These are phyloP conservation scores for Leucocoprinus leucothites DNA, from an alignment of 768 basidiomycete genomes.

Conservation along the genomic window DNA sequence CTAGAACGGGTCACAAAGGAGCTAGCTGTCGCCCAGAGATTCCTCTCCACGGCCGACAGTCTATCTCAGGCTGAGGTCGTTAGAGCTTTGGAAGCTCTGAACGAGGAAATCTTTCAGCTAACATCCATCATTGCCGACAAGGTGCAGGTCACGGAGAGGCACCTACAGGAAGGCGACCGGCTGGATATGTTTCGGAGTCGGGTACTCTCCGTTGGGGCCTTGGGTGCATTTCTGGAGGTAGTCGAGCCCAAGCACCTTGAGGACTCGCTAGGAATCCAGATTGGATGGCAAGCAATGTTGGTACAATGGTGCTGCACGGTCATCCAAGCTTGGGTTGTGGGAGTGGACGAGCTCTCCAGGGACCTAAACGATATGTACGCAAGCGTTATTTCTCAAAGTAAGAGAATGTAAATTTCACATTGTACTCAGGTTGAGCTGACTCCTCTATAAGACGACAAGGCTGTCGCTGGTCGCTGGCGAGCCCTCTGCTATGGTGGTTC, in stretches of 20 bases:
- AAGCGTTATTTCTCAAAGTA: not conserved
- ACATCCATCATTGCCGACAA: slow-evolving; percentile 41
- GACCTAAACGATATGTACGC: not conserved
- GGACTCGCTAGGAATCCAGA: slow-evolving; percentile 6
- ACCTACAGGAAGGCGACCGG: not conserved
- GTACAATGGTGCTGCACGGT: not conserved
- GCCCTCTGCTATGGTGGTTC: slow-evolving; percentile 28
- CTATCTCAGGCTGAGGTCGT: slow-evolving; percentile 43
- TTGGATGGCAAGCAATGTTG: slow-evolving; percentile 10
- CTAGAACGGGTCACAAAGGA: slow-evolving; percentile 32
- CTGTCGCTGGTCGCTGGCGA: slow-evolving; percentile 41
- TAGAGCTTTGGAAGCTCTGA: slow-evolving; percentile 35
- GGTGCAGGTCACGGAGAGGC: slow-evolving; percentile 2
- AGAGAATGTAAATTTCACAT: not conserved
- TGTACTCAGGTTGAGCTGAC: not conserved
- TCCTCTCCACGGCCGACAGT: slow-evolving; percentile 39
- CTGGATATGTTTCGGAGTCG: not conserved
- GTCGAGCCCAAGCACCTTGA: not conserved
- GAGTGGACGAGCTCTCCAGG: not conserved
- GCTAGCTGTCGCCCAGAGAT: slow-evolving; percentile 37
- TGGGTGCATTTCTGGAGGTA: not conserved
- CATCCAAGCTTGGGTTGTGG: not conserved
- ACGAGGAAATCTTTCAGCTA: slow-evolving; percentile 46
- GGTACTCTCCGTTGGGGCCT: not conserved
- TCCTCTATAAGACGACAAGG: slow-evolving; percentile 34